Conservation (phyloP, 1,284 basidiomycete genomes). For the Ustanciosporium gigantosporum region DNA sequence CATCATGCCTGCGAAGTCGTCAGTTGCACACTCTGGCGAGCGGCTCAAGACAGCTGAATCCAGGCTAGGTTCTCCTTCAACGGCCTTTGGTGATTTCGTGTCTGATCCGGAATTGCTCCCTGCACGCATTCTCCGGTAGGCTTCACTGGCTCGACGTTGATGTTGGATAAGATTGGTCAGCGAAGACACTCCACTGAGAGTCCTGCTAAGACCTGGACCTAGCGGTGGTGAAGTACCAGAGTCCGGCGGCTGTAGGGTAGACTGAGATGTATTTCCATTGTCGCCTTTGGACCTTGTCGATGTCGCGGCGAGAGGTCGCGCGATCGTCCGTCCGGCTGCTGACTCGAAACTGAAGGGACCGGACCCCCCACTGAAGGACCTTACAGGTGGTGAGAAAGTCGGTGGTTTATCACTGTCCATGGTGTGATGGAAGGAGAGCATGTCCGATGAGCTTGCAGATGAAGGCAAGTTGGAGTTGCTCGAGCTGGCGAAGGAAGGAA, state of each 20-base stretch:
- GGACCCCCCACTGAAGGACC: constrained; percentile 30
- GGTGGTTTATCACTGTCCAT: constrained; percentile 19
- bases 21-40: neutral
- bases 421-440: constrained; percentile 40
- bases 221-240: constrained; percentile 10
- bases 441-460: constrained; percentile 12
- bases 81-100: neutral
- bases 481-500: no score
- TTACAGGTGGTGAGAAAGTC: constrained; percentile 13
- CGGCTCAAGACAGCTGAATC: neutral
- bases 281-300: neutral
- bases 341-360: constrained; percentile 9
- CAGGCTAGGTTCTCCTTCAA: neutral
- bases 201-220: constrained; percentile 9
- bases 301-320: constrained; percentile 18
- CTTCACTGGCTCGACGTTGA: constrained; percentile 26
- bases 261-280: neutral
- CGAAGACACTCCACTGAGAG: constrained; percentile 10
- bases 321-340: constrained; percentile 8
- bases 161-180: constrained; percentile 19
- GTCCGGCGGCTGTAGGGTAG: neutral
- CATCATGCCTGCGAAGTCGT: no score
- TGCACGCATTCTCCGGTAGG: constrained; percentile 21
- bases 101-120: constrained; percentile 5
- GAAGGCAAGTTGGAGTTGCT: no score